Evolutionary conservation across 192 early-diverging fungal genomes (phyloP).

Genomic region (Gigaspora rosea): DNA sequence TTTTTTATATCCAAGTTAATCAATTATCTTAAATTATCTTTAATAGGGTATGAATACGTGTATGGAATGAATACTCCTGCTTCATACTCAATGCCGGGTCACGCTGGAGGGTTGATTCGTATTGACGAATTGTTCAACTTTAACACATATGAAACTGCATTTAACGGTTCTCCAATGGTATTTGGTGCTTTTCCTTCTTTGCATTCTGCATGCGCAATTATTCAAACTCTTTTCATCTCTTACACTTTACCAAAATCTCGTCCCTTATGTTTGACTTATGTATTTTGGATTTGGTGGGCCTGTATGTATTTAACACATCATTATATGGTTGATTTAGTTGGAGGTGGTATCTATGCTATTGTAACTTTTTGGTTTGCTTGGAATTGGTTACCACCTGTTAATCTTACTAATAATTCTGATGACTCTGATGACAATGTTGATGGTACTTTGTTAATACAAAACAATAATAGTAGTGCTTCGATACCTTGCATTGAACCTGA

Average conservation of each 20-base stretch:
- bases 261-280: slow-evolving; percentile 53
- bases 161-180: slow-evolving; percentile 68
- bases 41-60: slow-evolving; percentile 67
- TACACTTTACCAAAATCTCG: slow-evolving; percentile 48
- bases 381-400: slow-evolving; percentile 46
- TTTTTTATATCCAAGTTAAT: no score
- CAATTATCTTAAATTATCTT: slow-evolving; percentile 5
- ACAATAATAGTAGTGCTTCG: neutral
- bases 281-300: slow-evolving; percentile 78
- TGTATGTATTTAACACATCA: slow-evolving; percentile 79
- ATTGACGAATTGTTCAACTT: slow-evolving; percentile 68
- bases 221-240: slow-evolving; percentile 61
- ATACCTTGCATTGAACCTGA: neutral
- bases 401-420: slow-evolving; percentile 30
- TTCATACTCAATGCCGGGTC: slow-evolving; percentile 64
- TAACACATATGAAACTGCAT: slow-evolving; percentile 62
- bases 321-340: slow-evolving; percentile 72
- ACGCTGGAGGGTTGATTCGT: slow-evolving; percentile 66
- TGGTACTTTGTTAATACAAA: neutral
- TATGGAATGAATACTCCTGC: slow-evolving; percentile 64
- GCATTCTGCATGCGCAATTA: slow-evolving; percentile 70
- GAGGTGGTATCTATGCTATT: slow-evolving; percentile 64
- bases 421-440: slow-evolving; percentile 38
- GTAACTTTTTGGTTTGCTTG: slow-evolving; percentile 56
- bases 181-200: slow-evolving; percentile 79